Evolutionary conservation across 306 rosid genomes (phyloP).

Genomic region (Begonia fuchsioides): DNA sequence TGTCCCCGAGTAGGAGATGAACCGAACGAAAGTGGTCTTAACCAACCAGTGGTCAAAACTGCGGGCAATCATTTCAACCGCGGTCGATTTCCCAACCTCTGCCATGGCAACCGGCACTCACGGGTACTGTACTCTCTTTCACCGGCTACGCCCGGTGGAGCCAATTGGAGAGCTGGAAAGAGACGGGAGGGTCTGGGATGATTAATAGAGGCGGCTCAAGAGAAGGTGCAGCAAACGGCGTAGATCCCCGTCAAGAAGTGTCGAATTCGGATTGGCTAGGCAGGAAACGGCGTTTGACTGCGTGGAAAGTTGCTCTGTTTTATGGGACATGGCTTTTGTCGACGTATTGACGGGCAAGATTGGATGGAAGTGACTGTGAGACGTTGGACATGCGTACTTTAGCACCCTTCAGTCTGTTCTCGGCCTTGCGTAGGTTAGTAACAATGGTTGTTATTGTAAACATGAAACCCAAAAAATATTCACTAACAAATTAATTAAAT

Average conservation of each 20-base stretch:
- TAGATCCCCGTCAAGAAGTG: neutral
- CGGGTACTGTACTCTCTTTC: conserved; percentile 1
- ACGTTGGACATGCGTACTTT: conserved; percentile 11
- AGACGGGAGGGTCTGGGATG: conserved; percentile 1
- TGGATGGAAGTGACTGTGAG: conserved; percentile 8
- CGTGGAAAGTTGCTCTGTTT: conserved; percentile 30
- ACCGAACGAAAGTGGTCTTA: conserved; percentile 9
- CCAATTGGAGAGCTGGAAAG: conserved; percentile 4
- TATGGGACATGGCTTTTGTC: conserved; percentile 40
- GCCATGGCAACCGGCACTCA: conserved; percentile 5
- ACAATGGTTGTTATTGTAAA: too few species aligned
- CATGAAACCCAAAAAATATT: too few species aligned
- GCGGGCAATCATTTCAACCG: too few species aligned
- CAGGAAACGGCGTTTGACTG: conserved; percentile 17
- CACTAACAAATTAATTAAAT: too few species aligned
- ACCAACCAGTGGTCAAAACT: too few species aligned
- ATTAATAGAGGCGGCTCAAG: conserved; percentile 1
- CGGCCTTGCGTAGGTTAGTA: conserved; percentile 8
- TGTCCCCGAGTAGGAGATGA: neutral
- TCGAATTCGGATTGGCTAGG: neutral
- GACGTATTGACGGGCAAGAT: conserved; percentile 27
- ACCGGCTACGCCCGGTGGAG: conserved; percentile 22
- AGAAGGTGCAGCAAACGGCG: conserved; percentile 8
- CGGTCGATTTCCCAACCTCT: conserved; percentile 19
- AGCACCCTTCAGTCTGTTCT: conserved; percentile 7